Conservation (phyloP, 176 grass and related monocot genomes). For the Zoysia pacifica region DNA sequence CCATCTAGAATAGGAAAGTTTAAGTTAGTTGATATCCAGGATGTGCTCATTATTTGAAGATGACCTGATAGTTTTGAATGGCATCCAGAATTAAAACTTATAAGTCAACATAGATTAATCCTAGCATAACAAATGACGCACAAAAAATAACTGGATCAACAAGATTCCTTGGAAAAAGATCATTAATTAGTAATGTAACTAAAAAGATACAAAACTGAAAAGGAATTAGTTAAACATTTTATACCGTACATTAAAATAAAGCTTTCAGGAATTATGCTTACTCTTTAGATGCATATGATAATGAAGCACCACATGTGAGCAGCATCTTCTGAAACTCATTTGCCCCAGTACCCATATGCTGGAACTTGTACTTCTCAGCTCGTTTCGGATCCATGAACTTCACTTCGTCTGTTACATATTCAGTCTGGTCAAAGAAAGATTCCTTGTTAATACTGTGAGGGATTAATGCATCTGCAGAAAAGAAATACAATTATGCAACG, state of each 20-base stretch:
- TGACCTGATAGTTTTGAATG: slow-evolving; percentile 4
- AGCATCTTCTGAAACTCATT: slow-evolving; percentile 78
- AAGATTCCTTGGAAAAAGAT: neutral
- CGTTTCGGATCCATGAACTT: slow-evolving; percentile 70
- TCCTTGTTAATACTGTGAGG: slow-evolving; percentile 20
- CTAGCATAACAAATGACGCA: neutral
- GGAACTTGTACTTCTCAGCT: slow-evolving; percentile 72
- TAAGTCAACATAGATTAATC: slow-evolving; percentile 6
- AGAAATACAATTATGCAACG: slow-evolving; percentile 30
- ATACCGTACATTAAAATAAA: slow-evolving; percentile 34
- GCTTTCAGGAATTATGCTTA: slow-evolving; percentile 43
- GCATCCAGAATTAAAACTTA: slow-evolving; percentile 15
- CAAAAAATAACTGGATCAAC: neutral
- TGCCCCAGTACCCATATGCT: slow-evolving; percentile 40
- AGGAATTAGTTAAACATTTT: slow-evolving; percentile 19
- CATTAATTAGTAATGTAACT: neutral
- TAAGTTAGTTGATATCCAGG: slow-evolving; percentile 33
- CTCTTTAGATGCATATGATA: slow-evolving; percentile 78
- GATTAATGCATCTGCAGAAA: slow-evolving; percentile 34
- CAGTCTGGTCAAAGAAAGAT: slow-evolving; percentile 44
- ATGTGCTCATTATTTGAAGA: slow-evolving; percentile 19
- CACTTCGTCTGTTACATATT: slow-evolving; percentile 56
- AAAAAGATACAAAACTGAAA: slow-evolving; percentile 15
- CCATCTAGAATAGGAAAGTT: slow-evolving; percentile 72
- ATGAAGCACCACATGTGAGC: slow-evolving; percentile 69